Evolutionary conservation across 2,329 filamentous ascomycete genomes (phyloP), one percentile per base, ranked within the genome.

Genomic region (Arachnopeziza araneosa): DNA sequence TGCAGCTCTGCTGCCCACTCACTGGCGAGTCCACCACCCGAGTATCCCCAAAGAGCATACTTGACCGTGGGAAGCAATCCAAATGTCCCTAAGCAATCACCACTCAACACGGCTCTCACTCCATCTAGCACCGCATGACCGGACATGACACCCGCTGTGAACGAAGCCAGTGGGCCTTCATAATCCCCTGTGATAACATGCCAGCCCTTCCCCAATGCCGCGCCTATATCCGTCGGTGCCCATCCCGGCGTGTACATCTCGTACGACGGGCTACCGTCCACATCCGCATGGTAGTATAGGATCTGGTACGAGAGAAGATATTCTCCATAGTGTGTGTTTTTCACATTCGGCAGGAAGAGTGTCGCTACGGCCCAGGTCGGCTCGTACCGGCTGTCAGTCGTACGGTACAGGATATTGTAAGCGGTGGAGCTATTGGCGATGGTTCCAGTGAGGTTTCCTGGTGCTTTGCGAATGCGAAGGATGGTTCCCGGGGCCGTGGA

Each of bases 11-110:
- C n/a, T n/a, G n/a, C n/a, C n/a, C n/a, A n/a, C 55, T 84, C 80
- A 19, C 79, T 77, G 0, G 82, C 82, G 74, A 77, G 81, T 3
- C 82, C 82, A 2, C 83, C 83, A 0, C 79, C 82, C n/a, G n/a
- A n/a, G 66, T 84, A 85, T 0, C 83, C 83, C 80, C 80, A 84
- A 58, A 83, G 49, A 24, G 57, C 60, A 36, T 56, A n/a, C n/a
- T n/a, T n/a, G n/a, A n/a, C n/a, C 59, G 2, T 50, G 23, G 6
- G 55, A 48, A 24, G 55, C 23, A 6, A 24, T 21, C n/a, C n/a
- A n/a, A n/a, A n/a, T 44, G 36, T 44, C 1, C 52, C 50, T 24
- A 64, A 23, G 8, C 57, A 23, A 26, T 12, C 5, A n/a, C n/a
- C 14, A 54, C 56, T 9, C 24, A 64, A 52, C 14, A 59, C 60